Evolutionary conservation across 345 rosid genomes (phyloP).

Genomic region (Citrus medica): DNA sequence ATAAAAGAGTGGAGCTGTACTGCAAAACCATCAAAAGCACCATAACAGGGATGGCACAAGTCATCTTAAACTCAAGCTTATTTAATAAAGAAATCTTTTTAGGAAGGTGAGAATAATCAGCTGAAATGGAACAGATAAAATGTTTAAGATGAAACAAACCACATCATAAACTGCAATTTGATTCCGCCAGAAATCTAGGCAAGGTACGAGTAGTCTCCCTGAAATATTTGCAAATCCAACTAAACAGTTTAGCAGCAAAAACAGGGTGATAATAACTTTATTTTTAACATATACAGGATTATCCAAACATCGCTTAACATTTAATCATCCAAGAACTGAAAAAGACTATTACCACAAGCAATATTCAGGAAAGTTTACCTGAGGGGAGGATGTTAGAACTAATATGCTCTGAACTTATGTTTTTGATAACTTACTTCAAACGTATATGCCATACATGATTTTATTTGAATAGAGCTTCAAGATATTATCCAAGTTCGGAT

Average conservation of each 20-base stretch:
- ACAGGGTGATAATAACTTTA: neutral
- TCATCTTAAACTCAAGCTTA: neutral
- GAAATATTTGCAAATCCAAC: conserved; percentile 24
- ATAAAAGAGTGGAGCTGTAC: neutral
- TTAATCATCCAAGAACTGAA: neutral
- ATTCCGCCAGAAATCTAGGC: conserved; percentile 80
- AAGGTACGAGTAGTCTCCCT: conserved; percentile 78
- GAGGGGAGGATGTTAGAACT: neutral
- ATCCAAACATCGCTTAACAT: neutral
- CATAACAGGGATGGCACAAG: neutral
- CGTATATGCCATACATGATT: neutral
- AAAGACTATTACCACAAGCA: neutral
- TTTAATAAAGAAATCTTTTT: neutral
- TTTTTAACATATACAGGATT: neutral
- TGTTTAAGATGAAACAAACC: conserved; percentile 30
- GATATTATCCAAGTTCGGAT: neutral
- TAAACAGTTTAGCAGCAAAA: conserved; percentile 12
- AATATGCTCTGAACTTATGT: neutral
- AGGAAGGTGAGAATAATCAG: neutral
- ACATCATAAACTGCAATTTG: conserved; percentile 69
- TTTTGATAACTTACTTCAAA: neutral
- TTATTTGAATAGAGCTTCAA: neutral
- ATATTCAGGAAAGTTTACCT: neutral
- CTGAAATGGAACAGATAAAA: neutral
- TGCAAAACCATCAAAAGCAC: neutral